Evolutionary conservation across 1,284 basidiomycete species (phyloP).

Genomic region (Xanthoconium separans): DNA sequence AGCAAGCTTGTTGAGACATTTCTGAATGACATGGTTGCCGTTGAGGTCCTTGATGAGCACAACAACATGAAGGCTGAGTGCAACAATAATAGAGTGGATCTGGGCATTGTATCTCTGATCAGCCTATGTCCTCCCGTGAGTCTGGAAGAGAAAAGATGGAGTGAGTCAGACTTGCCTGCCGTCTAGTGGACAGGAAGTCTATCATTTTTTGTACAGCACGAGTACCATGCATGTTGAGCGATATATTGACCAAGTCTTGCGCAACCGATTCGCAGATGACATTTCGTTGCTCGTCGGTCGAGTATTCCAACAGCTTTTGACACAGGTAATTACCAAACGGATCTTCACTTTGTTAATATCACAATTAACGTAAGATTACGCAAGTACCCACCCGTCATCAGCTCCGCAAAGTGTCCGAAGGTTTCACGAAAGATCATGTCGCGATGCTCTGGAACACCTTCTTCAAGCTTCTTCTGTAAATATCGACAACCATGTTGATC

Average conservation of each 20-base stretch:
- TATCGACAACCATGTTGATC: constrained; percentile 99
- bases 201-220: constrained; percentile 99
- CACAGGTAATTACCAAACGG: constrained; percentile 99
- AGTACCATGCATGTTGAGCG: constrained; percentile 99
- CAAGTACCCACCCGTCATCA: constrained; percentile 82
- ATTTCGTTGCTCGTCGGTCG: constrained; percentile 97
- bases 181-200: constrained; percentile 94
- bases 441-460: constrained; percentile 89
- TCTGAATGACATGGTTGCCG: constrained; percentile 99
- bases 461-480: constrained; percentile 98
- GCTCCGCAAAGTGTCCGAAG: constrained; percentile 95
- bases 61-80: constrained; percentile 96
- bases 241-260: constrained; percentile 96
- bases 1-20: constrained; percentile 96
- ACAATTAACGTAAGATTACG: constrained; percentile 4
- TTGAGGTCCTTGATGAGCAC: constrained; percentile 99
- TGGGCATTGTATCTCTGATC: constrained; percentile 81
- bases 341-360: constrained; percentile 50
- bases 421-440: constrained; percentile 99
- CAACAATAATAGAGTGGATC: constrained; percentile 97
- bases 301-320: constrained; percentile 97
- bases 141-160: constrained; percentile 35
- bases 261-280: constrained; percentile 97
- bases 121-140: constrained; percentile 57
- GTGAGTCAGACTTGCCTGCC: constrained; percentile 68